Base-by-base conservation (phyloP, 768 basidiomycete species). In the Naematelia aurantialba region DNA sequence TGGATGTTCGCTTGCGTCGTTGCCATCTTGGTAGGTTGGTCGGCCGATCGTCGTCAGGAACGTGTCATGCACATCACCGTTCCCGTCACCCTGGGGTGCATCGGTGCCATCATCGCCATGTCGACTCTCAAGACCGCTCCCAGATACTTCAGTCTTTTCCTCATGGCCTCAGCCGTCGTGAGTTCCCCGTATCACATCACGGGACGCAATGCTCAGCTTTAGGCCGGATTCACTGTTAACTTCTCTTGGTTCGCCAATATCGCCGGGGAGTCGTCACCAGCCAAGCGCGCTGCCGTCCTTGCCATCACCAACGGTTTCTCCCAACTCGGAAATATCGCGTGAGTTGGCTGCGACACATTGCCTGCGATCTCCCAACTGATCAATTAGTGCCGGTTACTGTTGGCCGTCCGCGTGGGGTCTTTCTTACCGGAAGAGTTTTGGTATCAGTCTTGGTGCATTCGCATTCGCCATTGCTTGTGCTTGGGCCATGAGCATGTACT, bases 191-290 rank as follows among this genome's bases (percentile, higher is more conserved):
- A 11, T n/a, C n/a, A 11, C 39, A 11, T 11, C 39, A 44, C 39
- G 39, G n/a, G 12, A n/a, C 39, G 11, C 39, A 44, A 11, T n/a
- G 12, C 39, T 11, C 11, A 11, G 11, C 39, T 44, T 11, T 44
- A 44, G 39, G 39, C 17, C 47, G 47, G 47, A 13, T 49, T 49
- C 47, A 17, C 47, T 24, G 13, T 49, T 24, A 49, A 49, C 47
- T 49, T 49, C 25, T n/a, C 17, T 13, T 49, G 47, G 47, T 49
- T 49, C 47, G 47, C 47, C 47, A 49, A 49, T 24, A 49, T 49
- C 13, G 47, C 47, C 47, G 47, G 47, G n/a, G 47, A 49, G 47
- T n/a, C 14, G 47, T 49, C 47, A n/a, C 47, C 47, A 13, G 47
- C 47, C 47, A 49, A 49, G 47, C 47, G 47, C 24, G 47, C 47